These are phyloP conservation scores for Ceratobasidium sp. DNA, from an alignment of 1,284 basidiomycete genomes.

Conservation along the genomic window DNA sequence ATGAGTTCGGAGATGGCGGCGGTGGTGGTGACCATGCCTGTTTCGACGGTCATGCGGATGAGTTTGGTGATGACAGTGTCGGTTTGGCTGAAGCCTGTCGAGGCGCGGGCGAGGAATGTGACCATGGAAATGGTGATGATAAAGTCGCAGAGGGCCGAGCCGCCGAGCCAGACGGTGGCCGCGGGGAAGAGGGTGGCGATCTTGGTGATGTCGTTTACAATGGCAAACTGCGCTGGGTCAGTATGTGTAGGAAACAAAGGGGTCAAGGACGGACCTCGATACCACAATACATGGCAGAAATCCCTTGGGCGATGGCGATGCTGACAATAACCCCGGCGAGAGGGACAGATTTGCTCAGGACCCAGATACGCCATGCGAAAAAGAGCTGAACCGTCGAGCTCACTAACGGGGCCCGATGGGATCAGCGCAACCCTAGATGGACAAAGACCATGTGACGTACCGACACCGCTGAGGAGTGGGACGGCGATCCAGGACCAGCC, in stretches of 20 bases:
- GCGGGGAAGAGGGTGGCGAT: constrained; percentile 44
- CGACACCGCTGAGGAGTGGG: constrained; percentile 46
- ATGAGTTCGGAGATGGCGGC: constrained; percentile 53
- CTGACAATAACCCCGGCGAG: constrained; percentile 38
- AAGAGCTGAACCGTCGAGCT: constrained; percentile 47
- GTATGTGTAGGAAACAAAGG: no score
- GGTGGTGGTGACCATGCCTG: constrained; percentile 53
- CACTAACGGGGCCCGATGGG: constrained; percentile 16
- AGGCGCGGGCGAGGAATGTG: constrained; percentile 41
- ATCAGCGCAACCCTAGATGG: background rate
- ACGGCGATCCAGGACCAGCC: constrained; percentile 49
- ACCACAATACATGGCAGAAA: constrained; percentile 46
- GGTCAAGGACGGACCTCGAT: constrained; percentile 42
- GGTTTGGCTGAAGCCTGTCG: constrained; percentile 47
- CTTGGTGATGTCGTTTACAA: constrained; percentile 48
- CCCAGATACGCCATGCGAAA: constrained; percentile 49
- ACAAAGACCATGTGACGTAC: background rate
- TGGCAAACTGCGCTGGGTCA: constrained; percentile 41
- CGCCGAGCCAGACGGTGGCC: constrained; percentile 49
- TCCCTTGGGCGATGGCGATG: constrained; percentile 45
- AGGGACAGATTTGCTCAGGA: constrained; percentile 38
- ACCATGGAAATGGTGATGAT: constrained; percentile 48
- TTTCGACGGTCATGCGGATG: constrained; percentile 53
- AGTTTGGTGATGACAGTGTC: constrained; percentile 47
- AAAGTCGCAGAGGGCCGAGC: constrained; percentile 48